Evolutionary conservation across 306 rosid genomes (phyloP), one percentile per base, ranked within the genome.

Genomic region (Vigna trinervia): DNA sequence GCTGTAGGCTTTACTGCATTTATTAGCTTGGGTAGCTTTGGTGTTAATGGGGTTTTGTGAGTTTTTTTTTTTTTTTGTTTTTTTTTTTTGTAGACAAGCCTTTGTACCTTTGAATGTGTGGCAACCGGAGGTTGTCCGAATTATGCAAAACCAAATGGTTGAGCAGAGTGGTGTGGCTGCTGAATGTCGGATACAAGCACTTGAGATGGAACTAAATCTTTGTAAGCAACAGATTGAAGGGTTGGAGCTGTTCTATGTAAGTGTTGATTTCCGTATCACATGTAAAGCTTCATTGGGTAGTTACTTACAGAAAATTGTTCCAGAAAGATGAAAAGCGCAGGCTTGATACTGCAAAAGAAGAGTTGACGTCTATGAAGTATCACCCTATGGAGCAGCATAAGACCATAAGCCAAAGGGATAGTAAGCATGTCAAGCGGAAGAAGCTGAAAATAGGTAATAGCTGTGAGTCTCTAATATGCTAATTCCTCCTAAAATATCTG

Each of bases 71-170:
- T 23, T 23, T 1, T 28, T 28, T 28, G 3, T 28, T 63, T 68
- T 84, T 56, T 26, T n/a, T 56, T 77, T n/a, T 51, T 74, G 71
- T 80, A 92, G 97, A 79, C 90, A 89, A 83, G 96, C 98, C 68
- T 85, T 93, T 8, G 89, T 86, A 39, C 92, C 97, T 76, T 83
- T 94, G 87, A 89, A 87, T 47, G 95, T 90, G 41, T 94, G 98
- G 98, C 98, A 94, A 83, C 98, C 95, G 1, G 83, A 78, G 77
- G 76, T 83, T 66, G 80, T 83, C 6, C 77, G 86, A 23, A 78
- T 76, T 58, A 58, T 77, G 61, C 86, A 83, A 50, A 78, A 73
- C 1, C 83, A 83, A 70, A 66, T 78, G 76, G 80, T 83, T 70
- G 83, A 83, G 68, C 83, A 83, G 20, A 47, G 68, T 73, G 77